Base-by-base conservation (phyloP, 2,329 filamentous ascomycete species). In the Ceratocystis diversiconidia region DNA sequence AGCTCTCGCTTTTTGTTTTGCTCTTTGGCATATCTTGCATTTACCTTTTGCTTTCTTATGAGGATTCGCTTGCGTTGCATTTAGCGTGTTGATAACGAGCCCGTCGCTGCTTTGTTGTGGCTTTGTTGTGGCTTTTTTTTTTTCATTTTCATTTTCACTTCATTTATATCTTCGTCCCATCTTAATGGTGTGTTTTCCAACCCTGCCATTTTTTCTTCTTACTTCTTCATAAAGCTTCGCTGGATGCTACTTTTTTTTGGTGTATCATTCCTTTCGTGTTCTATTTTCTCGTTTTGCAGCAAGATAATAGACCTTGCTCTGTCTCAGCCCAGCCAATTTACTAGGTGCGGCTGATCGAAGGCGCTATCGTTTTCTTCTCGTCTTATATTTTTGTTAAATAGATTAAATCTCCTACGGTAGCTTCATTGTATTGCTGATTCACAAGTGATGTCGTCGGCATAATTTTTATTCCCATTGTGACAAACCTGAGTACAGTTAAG, bases 71-170 rank as follows among this genome's bases (percentile, higher is more conserved):
- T 22, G 69, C 71, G 69, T 71, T 63, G 69, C 68, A 69, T 70
- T 70, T 70, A 73, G 70, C 70, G 69, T 71, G 36, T 41, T 41
- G 73, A 71, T 70, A 67, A 28, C 68, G 72, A 73, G 73, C 73
- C 48, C 48, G 48, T 50, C 19, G 48, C 48, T 50, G 5, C 48
- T 25, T 48, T 48, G 44, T 48, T 48, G 19, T 48, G 46, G 19
- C 19, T 19, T 48, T 48, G 44, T 46, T 46, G n/a, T 48, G 44
- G n/a, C n/a, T 19, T n/a, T 50, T 8, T 22, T 7, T 50, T 50
- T 3, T 19, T 50, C 22, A n/a, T 50, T 22, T 50, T 19, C 17
- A 10, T 50, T 10, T 74, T 71, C 71, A 69, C 61, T 70, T 69
- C 68, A 66, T 68, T 67, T 36, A 57, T 57, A 52, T 36, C 50